Conservation (phyloP, 441 rosid species). For the Gossypium trilobum region DNA sequence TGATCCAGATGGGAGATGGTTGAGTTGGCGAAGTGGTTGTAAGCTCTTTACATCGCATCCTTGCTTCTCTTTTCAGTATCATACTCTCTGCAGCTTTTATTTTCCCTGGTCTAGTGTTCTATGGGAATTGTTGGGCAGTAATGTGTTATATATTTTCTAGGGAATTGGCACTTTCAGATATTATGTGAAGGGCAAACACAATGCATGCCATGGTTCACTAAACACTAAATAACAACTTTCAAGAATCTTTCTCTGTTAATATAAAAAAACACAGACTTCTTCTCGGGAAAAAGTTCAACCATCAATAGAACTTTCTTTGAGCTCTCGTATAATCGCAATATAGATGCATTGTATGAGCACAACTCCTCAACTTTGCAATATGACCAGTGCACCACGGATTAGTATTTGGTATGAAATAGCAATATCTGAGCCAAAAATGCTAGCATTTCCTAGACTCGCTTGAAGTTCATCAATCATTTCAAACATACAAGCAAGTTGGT, state of each 20-base stretch:
- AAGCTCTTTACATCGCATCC: too few relatives aligned
- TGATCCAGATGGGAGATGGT: too few relatives aligned
- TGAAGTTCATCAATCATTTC: neutral
- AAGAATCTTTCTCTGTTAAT: neutral
- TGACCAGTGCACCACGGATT: neutral
- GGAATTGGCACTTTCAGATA: neutral
- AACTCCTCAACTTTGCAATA: neutral
- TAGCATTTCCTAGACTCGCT: neutral
- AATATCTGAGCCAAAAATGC: neutral
- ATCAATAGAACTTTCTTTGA: neutral
- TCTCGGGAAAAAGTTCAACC: too few relatives aligned
- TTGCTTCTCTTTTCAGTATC: too few relatives aligned
- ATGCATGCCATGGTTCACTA: neutral
- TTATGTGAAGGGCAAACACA: neutral
- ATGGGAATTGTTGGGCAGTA: neutral
- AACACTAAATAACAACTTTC: neutral
- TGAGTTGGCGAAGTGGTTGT: too few relatives aligned
- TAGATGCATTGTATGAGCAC: neutral
- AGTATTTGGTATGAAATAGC: neutral
- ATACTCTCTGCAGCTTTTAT: too few relatives aligned
- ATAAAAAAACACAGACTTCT: neutral
- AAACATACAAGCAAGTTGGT: neutral
- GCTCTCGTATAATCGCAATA: neutral
- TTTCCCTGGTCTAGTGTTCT: too few relatives aligned
- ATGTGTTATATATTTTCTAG: neutral